Percentiles rank a stretch among this genome's conserved stretches.
Evolutionary conservation across 495 filamentous ascomycete genomes (phyloP).

Genomic region (Neurospora hispaniola): DNA sequence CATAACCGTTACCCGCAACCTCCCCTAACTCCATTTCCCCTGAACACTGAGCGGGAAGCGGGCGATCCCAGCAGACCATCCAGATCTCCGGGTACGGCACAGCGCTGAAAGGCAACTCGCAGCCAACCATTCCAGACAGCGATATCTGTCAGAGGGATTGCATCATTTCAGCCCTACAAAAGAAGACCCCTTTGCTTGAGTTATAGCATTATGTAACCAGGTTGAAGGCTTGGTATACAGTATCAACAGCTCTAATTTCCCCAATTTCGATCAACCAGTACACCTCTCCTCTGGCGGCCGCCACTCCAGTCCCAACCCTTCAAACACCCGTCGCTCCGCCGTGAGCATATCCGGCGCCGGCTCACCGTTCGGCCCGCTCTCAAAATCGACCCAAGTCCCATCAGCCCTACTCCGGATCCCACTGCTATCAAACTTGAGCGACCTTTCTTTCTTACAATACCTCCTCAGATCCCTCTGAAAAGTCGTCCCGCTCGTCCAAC

Average conservation of each 20-base stretch:
- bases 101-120: neutral
- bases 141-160: neutral
- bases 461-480: conserved; percentile 80
- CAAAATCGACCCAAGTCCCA: conserved; percentile 55
- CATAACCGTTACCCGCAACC: neutral
- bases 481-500: conserved; percentile 81
- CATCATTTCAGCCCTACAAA: conserved; percentile 1
- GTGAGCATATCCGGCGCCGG: conserved; percentile 48
- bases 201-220: neutral
- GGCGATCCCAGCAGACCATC: neutral
- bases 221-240: too few relatives aligned
- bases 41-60: neutral
- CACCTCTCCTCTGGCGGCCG: conserved; percentile 64
- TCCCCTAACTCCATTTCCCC: neutral
- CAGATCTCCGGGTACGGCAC: neutral
- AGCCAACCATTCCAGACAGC: neutral
- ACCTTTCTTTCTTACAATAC: conserved; percentile 61
- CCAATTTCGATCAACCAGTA: conserved; percentile 42
- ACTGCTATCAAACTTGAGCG: conserved; percentile 84
- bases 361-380: conserved; percentile 30
- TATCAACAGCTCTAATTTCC: neutral
- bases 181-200: neutral
- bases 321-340: conserved; percentile 74
- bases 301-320: conserved; percentile 64
- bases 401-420: conserved; percentile 60